Evolutionary conservation across 331 rosid species (phyloP).

Genomic region (Saraca asoca): DNA sequence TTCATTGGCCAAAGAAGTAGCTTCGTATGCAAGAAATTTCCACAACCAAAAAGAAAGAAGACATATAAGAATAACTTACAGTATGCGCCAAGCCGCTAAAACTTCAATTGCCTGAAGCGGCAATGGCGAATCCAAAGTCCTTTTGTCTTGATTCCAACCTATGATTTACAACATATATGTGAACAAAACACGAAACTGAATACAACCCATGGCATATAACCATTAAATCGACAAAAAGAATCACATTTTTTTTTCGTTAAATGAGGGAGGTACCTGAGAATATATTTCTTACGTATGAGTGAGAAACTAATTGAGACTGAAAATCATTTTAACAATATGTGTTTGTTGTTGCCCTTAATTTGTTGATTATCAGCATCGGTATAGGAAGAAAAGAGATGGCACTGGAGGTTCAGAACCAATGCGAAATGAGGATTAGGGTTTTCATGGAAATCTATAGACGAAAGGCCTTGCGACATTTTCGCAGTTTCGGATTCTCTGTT

Average conservation of each 20-base stretch:
- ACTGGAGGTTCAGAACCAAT: neutral
- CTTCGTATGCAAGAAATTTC: conserved; percentile 1
- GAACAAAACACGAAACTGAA: neutral
- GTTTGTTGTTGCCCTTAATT: neutral
- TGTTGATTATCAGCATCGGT: conserved; percentile 11
- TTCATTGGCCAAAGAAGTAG: neutral
- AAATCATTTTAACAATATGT: neutral
- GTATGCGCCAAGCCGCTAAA: conserved; percentile 20
- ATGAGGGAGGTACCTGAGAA: conserved; percentile 21
- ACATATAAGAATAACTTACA: conserved; percentile 25
- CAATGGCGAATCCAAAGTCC: conserved; percentile 21
- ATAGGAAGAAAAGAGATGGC: neutral
- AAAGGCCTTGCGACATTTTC: conserved; percentile 35
- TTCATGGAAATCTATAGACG: conserved; percentile 23
- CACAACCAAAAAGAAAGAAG: neutral
- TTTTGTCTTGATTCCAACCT: neutral
- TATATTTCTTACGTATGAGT: neutral
- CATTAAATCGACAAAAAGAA: neutral
- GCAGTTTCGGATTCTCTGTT: conserved; percentile 34
- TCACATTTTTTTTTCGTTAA: neutral
- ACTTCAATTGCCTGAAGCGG: conserved; percentile 18
- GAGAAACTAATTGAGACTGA: neutral
- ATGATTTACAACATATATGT: neutral
- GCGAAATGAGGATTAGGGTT: conserved; percentile 40
- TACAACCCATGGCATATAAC: conserved; percentile 13